phyloP scores from a whole-genome alignment of 176 grass and related monocot species.

The Paspalum vaginatum region DNA sequence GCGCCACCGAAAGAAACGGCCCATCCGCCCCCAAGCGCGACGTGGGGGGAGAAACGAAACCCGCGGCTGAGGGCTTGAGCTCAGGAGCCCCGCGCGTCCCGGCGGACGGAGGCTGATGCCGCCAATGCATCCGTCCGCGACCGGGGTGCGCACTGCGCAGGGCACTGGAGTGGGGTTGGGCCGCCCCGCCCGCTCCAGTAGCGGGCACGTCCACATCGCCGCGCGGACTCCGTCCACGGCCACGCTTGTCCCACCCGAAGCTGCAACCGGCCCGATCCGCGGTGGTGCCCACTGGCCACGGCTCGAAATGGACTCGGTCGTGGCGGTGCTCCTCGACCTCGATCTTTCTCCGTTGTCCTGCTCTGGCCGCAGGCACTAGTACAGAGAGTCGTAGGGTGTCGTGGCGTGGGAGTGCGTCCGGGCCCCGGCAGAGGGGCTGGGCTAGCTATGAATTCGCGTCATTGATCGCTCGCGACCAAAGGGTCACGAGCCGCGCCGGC shows the following conservation, averaged over 20 bases:
- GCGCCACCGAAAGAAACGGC: slow-evolving; percentile 31
- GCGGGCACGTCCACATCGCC: slow-evolving; percentile 20
- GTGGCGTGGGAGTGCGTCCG: neutral
- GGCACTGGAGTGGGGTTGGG: neutral
- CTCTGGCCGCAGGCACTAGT: neutral
- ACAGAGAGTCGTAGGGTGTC: neutral
- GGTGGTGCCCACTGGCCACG: neutral
- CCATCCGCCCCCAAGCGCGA: neutral
- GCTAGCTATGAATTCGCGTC: neutral
- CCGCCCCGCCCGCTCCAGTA: neutral
- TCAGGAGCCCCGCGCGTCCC: neutral
- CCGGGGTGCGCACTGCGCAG: neutral
- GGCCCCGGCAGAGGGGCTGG: neutral
- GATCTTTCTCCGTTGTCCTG: slow-evolving; percentile 2
- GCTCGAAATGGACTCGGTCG: neutral
- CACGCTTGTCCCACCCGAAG: neutral
- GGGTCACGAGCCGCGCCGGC: slow-evolving; percentile 14
- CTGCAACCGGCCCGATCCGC: neutral
- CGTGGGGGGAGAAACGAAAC: neutral
- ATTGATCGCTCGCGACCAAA: slow-evolving; percentile 1
- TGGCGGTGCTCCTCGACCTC: neutral
- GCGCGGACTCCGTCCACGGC: neutral
- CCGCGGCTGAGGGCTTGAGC: neutral
- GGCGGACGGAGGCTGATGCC: neutral
- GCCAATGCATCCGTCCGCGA: neutral